A percentile compares a stretch with the other conserved stretches of the same genome.
phyloP scores from a whole-genome alignment of 305 asterid genomes.

The Salvia sclarea region DNA sequence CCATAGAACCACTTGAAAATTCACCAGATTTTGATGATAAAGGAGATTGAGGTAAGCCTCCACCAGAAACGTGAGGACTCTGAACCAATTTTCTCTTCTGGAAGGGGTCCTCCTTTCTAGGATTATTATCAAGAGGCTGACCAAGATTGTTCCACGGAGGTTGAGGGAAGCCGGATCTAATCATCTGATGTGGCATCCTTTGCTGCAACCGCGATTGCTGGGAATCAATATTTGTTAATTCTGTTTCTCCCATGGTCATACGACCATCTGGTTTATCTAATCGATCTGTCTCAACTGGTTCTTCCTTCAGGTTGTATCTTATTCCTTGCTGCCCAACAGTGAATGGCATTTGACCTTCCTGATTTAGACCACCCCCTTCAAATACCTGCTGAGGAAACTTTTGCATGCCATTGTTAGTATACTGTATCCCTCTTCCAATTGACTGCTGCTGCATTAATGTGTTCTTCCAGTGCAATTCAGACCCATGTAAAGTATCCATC shows the following conservation, averaged over 20 bases:
- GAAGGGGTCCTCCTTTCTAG: slow-evolving; percentile 74
- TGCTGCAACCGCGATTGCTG: slow-evolving; percentile 72
- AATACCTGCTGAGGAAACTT: slow-evolving; percentile 68
- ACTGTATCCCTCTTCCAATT: slow-evolving; percentile 59
- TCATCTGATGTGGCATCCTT: slow-evolving; percentile 69
- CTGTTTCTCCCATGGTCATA: slow-evolving; percentile 59
- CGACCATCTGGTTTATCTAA: slow-evolving; percentile 65
- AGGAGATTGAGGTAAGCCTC: slow-evolving; percentile 98
- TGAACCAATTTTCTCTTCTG: slow-evolving; percentile 82
- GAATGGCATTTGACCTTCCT: slow-evolving; percentile 62
- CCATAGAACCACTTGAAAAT: slow-evolving; percentile 90
- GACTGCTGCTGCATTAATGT: slow-evolving; percentile 67
- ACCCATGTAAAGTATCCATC: slow-evolving; percentile 63
- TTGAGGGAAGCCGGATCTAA: slow-evolving; percentile 68
- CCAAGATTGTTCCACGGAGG: slow-evolving; percentile 70
- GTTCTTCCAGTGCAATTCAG: slow-evolving; percentile 84
- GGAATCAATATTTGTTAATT: slow-evolving; percentile 51
- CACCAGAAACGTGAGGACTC: slow-evolving; percentile 90
- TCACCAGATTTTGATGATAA: slow-evolving; percentile 94
- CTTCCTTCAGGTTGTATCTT: slow-evolving; percentile 86
- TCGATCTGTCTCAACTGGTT: slow-evolving; percentile 77
- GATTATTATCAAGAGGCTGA: slow-evolving; percentile 68
- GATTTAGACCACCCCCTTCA: slow-evolving; percentile 76
- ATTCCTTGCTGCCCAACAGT: slow-evolving; percentile 71
- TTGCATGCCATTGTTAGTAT: slow-evolving; percentile 61